Evolutionary conservation across 2,329 filamentous ascomycete species (phyloP).

Genomic region (Fusarium gaditjirri): DNA sequence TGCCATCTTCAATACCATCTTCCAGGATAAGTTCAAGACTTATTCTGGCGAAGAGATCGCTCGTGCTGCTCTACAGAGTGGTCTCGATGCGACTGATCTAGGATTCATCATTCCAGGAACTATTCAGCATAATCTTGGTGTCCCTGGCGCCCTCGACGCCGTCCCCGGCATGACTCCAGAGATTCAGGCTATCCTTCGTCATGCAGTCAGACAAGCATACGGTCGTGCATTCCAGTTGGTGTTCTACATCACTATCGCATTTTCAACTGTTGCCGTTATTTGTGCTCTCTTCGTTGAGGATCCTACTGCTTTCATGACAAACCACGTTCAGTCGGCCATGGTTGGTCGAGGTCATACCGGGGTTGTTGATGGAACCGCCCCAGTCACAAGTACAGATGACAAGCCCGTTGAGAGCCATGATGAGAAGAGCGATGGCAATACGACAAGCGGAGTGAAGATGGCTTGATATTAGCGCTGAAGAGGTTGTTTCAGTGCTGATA

Average conservation of each 20-base stretch:
- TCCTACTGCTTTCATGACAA: constrained; percentile 18
- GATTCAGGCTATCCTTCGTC: background rate
- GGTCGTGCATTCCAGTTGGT: constrained; percentile 17
- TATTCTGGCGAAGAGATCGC: constrained; percentile 13
- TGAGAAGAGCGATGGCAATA: background rate
- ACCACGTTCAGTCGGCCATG: constrained; percentile 21
- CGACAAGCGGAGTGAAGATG: background rate
- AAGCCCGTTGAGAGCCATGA: background rate
- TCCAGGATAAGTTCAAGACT: constrained; percentile 11
- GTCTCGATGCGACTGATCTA: background rate
- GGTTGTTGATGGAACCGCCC: background rate
- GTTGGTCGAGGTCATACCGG: background rate
- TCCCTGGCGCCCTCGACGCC: background rate
- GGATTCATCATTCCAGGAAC: constrained; percentile 4
- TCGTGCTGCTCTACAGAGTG: background rate
- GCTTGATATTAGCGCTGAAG: background rate
- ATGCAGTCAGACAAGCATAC: constrained; percentile 7
- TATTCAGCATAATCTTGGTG: constrained; percentile 2
- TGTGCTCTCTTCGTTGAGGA: constrained; percentile 13
- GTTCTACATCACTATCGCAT: constrained; percentile 16
- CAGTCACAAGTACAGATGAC: rapidly evolving
- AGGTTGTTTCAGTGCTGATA: too few species aligned
- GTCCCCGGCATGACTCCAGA: background rate
- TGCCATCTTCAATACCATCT: constrained; percentile 21
- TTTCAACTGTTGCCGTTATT: constrained; percentile 3